Percentiles rank a stretch among this genome's conserved stretches.
phyloP scores from a whole-genome alignment of 768 basidiomycete species.

The Suillus clintonianus region DNA sequence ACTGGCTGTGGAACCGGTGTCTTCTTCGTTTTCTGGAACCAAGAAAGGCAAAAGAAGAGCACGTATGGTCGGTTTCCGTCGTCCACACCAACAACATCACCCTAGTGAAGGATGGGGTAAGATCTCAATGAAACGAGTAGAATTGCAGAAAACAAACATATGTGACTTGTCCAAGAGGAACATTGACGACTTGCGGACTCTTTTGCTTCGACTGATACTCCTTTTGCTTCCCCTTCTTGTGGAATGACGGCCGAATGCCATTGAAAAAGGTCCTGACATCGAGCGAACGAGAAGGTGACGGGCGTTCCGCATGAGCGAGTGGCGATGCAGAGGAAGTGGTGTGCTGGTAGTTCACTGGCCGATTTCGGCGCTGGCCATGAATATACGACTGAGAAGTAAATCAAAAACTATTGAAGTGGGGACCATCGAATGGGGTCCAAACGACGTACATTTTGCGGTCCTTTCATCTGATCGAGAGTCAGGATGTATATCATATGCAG shows the following conservation, averaged over 20 bases:
- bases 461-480: neutral
- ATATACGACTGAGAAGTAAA: neutral
- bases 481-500: neutral
- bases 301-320: neutral
- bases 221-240: neutral
- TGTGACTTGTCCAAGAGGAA: neutral
- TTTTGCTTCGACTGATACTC: neutral
- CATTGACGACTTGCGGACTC: neutral
- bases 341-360: neutral
- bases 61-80: neutral
- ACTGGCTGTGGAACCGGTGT: neutral
- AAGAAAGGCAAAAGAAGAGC: neutral
- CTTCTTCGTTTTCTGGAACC: neutral
- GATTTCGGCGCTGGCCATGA: neutral
- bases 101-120: neutral
- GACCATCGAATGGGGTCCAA: neutral
- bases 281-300: neutral
- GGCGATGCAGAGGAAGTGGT: neutral
- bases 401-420: neutral
- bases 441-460: neutral
- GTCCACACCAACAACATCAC: neutral
- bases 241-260: neutral
- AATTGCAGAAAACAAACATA: neutral
- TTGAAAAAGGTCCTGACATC: neutral
- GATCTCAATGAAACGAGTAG: neutral